Conservation (phyloP, 2,329 filamentous ascomycete species). For the Cladorrhinum sp. region DNA sequence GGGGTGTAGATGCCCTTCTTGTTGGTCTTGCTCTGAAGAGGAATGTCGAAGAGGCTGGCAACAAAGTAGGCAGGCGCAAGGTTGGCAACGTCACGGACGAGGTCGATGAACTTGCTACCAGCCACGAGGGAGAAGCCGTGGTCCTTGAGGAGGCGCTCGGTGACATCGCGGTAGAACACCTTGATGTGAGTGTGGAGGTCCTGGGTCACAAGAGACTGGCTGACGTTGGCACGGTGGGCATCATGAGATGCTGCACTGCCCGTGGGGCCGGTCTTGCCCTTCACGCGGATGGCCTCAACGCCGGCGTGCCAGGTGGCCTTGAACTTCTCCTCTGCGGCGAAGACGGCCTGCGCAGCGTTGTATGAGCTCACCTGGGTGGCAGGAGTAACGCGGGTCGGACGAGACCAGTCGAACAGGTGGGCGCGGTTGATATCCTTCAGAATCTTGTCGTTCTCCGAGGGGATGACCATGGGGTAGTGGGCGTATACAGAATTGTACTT, state of each 20-base stretch:
- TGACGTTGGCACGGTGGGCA: slow-evolving; percentile 51
- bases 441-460: slow-evolving; percentile 69
- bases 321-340: slow-evolving; percentile 61
- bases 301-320: slow-evolving; percentile 62
- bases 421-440: slow-evolving; percentile 64
- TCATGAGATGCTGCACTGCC: slow-evolving; percentile 48
- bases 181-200: slow-evolving; percentile 62
- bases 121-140: slow-evolving; percentile 60
- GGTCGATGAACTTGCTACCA: slow-evolving; percentile 64
- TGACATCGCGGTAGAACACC: slow-evolving; percentile 63
- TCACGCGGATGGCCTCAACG: slow-evolving; percentile 60
- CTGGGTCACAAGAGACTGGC: slow-evolving; percentile 57
- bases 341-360: slow-evolving; percentile 57
- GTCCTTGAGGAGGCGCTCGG: slow-evolving; percentile 57
- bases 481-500: slow-evolving; percentile 75
- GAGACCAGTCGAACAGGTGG: slow-evolving; percentile 66
- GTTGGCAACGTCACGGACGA: slow-evolving; percentile 68
- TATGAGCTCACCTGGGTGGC: slow-evolving; percentile 59
- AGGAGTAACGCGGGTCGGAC: slow-evolving; percentile 51
- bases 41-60: slow-evolving; percentile 60
- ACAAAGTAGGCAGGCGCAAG: slow-evolving; percentile 63
- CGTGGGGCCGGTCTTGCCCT: slow-evolving; percentile 54
- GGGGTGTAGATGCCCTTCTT: slow-evolving; percentile 56
- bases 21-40: slow-evolving; percentile 60
- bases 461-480: slow-evolving; percentile 71